Base-by-base conservation (phyloP, 345 rosid species). In the Ceriops zippeliana region DNA sequence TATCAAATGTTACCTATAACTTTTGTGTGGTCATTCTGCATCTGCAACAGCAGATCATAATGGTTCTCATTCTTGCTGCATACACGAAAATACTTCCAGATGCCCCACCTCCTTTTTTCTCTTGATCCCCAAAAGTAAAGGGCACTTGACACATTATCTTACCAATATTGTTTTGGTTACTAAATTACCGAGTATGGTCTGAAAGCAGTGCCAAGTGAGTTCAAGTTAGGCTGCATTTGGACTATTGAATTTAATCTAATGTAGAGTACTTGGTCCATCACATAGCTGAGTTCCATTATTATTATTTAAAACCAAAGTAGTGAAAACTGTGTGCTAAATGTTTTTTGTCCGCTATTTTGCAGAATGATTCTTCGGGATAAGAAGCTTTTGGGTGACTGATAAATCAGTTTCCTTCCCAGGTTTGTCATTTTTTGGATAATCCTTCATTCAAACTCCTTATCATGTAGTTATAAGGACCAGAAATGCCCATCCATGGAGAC, bases 321-420 rank as follows among this genome's bases (percentile, higher is more conserved):
- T 13, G 49, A 11, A 42, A 42, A 42, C 17, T 15, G 5, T 15
- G 5, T 42, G 16, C 49, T 42, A 13, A 42, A 42, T 42, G 15
- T 42, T 42, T 17, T 15, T 42, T 13, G 16, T 22, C 28, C 28
- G 30, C 30, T 10, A 22, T 42, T 10, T 60, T 66, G 71, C 78
- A 80, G 83, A 74, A 7, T 70, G 62, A 66, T 70, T 56, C 72
- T 21, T 54, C 49, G 58, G 74, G 47, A 51, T 46, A 61, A 74
- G 75, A 74, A 75, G 73, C 58, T 70, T 52, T 42, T 32, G 69
- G 75, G 58, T 22, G 46, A 65, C 28, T 22, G 47, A 52, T 66
- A 64, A 65, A 35, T 62, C 61, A 32, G 70, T 37, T 59, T 5
- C 28, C 60, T 49, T 34, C 32, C 21, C 52, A 61, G 81, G 81